phyloP scores from a whole-genome alignment of 106 monocot species.

The Acorus gramineus region DNA sequence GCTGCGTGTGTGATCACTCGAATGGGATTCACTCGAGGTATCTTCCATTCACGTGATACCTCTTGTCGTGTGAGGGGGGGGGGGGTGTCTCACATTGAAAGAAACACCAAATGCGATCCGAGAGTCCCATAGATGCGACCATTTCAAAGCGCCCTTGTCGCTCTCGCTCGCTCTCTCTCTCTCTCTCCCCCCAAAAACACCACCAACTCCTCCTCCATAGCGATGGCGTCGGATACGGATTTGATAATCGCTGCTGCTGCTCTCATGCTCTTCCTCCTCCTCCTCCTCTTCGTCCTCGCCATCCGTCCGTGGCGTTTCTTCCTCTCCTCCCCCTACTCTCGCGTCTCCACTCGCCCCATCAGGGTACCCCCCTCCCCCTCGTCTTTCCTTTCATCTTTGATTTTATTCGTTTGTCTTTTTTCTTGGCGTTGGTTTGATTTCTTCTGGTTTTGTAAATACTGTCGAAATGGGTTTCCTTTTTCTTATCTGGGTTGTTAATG shows the following conservation, averaged over 20 bases:
- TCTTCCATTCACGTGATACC: too few relatives aligned
- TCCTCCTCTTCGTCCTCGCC: slow-evolving; percentile 19
- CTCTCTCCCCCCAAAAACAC: background rate
- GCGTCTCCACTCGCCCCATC: background rate
- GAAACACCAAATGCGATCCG: too few relatives aligned
- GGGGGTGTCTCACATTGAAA: too few relatives aligned
- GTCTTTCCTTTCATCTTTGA: background rate
- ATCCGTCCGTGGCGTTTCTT: slow-evolving; percentile 34
- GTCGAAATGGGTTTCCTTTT: too few relatives aligned
- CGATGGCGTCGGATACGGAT: slow-evolving; percentile 9
- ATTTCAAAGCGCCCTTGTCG: slow-evolving; percentile 16
- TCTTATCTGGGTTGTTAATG: too few relatives aligned
- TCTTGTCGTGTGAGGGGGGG: too few relatives aligned
- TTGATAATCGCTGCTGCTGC: background rate
- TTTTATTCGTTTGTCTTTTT: background rate
- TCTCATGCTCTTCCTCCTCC: slow-evolving; percentile 13
- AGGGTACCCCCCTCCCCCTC: slow-evolving; percentile 3
- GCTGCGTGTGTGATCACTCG: too few relatives aligned
- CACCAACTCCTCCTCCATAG: too few relatives aligned
- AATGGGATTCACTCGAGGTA: too few relatives aligned
- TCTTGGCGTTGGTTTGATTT: too few relatives aligned
- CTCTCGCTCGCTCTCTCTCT: slow-evolving; percentile 3
- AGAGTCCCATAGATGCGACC: slow-evolving; percentile 4
- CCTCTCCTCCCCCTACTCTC: background rate
- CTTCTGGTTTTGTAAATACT: too few relatives aligned